Base-by-base conservation (phyloP, 768 basidiomycete species). In the Leccinum longicurvipes region DNA sequence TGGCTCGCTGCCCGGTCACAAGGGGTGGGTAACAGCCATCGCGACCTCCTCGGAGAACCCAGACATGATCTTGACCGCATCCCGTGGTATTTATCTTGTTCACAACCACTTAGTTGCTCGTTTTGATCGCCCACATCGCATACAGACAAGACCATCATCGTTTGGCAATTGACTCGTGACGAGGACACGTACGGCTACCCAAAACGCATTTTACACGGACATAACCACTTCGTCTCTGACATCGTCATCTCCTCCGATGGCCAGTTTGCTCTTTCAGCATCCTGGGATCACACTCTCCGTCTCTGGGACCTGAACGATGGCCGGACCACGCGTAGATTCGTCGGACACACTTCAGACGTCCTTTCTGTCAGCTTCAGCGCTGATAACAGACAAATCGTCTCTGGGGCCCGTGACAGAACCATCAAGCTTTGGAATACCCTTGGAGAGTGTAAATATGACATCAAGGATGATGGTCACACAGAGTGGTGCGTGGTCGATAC, bases 351-450 rank as follows among this genome's bases (percentile, higher is more conserved):
- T 59, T 91, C 92, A 61, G 97, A 99, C 70, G 96, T 99, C 62
- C 84, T 99, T 57, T 97, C 94, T 63, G 97, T 99, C 79, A 96
- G 93, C 76, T 99, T 99, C 86, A 94, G 91, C 63, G 97, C 97
- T 57, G 97, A 99, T 78, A 98, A 99, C 86, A 82, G 97, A 72
- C 97, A 98, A 75, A 99, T 99, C 72, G 97, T 99, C 66, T 97
- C 94, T 51, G 97, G 94, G 53, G 95, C 94, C 60, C 91, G 97
- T 63, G 97, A 99, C 84, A 82, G 81, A 73, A 87, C 91, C 39
- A 99, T 99, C 82, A 99, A 98, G 76, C 91, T 99, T 69, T 99
- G 97, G 97, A 99, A 99, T 81, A 99, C 97, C 59, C 87, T 99
- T 62, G 97, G 97, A 70, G 97, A 99, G 77, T 99, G 97, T 82